Conservation (phyloP, 495 filamentous ascomycete species). For the Daldinia grandis region DNA sequence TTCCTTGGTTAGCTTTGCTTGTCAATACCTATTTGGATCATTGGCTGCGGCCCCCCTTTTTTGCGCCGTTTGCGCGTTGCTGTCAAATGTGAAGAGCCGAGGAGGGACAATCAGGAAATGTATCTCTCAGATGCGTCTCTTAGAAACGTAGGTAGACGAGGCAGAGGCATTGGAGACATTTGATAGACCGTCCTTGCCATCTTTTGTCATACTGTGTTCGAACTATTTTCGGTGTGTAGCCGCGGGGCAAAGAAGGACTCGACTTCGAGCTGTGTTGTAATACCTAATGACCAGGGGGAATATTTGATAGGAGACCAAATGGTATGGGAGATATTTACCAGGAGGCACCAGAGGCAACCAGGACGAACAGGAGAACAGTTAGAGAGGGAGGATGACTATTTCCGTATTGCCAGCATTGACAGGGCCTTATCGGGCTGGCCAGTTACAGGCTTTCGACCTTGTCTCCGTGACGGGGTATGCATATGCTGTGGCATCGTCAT, state of each 20-base stretch:
- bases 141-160: neutral
- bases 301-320: neutral
- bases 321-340: constrained; percentile 1
- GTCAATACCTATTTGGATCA: constrained; percentile 35
- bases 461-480: constrained; percentile 19
- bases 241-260: constrained; percentile 35
- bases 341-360: neutral
- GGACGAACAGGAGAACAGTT: neutral
- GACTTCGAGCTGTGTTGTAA: constrained; percentile 35
- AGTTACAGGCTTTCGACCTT: constrained; percentile 23
- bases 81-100: constrained; percentile 39
- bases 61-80: constrained; percentile 39
- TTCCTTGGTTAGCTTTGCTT: constrained; percentile 29
- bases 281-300: constrained; percentile 17
- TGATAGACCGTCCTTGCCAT: neutral
- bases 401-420: constrained; percentile 10
- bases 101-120: constrained; percentile 26
- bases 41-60: constrained; percentile 20
- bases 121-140: neutral
- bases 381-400: constrained; percentile 12
- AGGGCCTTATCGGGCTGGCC: constrained; percentile 8
- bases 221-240: constrained; percentile 37
- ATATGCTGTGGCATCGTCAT: constrained; percentile 34
- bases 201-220: constrained; percentile 39
- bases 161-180: constrained; percentile 2